These are phyloP conservation scores for Pythium aquatile DNA, from an alignment of 352 stramenopile species.

Conservation along the genomic window DNA sequence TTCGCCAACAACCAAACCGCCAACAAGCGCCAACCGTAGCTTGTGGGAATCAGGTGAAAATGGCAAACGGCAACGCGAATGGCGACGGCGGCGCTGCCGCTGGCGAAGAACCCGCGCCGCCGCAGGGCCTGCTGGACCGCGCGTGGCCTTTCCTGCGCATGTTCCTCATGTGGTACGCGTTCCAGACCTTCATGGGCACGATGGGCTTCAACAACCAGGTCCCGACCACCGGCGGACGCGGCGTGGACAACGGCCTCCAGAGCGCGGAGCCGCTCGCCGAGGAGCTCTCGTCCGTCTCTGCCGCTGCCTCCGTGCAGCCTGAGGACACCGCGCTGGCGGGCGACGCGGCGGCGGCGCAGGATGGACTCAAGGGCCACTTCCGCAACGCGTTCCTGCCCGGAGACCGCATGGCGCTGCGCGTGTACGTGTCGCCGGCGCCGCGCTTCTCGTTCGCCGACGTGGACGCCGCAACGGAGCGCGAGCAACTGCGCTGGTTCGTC, in stretches of 20 bases:
- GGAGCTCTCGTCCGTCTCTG: not conserved
- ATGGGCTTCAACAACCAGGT: slow-evolving; percentile 31
- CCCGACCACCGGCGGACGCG: not conserved
- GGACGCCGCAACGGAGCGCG: slow-evolving; percentile 40
- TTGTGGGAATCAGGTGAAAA: not conserved
- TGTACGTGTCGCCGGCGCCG: slow-evolving; percentile 59
- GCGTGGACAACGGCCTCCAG: not conserved
- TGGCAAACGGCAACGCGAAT: not conserved
- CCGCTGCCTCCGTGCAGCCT: not conserved
- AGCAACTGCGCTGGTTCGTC: slow-evolving; percentile 60
- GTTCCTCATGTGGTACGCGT: slow-evolving; percentile 81
- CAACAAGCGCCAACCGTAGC: not conserved
- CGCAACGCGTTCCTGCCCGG: slow-evolving; percentile 60
- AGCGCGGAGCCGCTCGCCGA: not conserved
- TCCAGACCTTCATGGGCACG: slow-evolving; percentile 54
- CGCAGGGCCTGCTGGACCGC: slow-evolving; percentile 50
- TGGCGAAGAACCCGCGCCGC: slow-evolving; percentile 23
- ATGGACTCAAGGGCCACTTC: slow-evolving; percentile 11
- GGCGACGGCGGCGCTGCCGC: slow-evolving; percentile 10
- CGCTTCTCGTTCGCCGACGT: slow-evolving; percentile 50
- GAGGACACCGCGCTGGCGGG: not conserved
- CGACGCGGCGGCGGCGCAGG: not conserved
- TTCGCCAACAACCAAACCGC: not conserved
- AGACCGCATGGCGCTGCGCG: slow-evolving; percentile 51
- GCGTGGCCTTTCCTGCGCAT: slow-evolving; percentile 70